Evolutionary conservation across 176 grass and related monocot genomes (phyloP).

Genomic region (Lolium multiflorum): DNA sequence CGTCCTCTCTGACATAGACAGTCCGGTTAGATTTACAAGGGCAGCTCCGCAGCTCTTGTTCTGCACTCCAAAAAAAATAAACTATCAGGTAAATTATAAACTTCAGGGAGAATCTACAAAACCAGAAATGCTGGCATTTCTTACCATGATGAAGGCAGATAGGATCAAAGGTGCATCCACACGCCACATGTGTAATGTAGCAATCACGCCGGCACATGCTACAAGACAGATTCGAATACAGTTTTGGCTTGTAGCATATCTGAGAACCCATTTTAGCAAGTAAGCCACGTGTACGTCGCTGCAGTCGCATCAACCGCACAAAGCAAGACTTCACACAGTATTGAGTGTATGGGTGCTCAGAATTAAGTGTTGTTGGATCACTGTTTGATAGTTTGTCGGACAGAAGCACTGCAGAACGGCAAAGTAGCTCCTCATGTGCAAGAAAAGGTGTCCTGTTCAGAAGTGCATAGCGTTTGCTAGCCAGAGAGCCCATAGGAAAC

Average conservation of each 20-base stretch:
- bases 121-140: slow-evolving; percentile 30
- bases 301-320: slow-evolving; percentile 74
- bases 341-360: slow-evolving; percentile 61
- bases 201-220: slow-evolving; percentile 87
- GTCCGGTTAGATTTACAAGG: slow-evolving; percentile 57
- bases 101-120: not conserved
- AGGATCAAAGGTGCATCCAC: slow-evolving; percentile 75
- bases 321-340: slow-evolving; percentile 74
- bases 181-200: slow-evolving; percentile 75
- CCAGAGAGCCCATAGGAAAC: slow-evolving; percentile 71
- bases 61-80: slow-evolving; percentile 50
- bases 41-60: slow-evolving; percentile 81
- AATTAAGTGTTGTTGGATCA: slow-evolving; percentile 38
- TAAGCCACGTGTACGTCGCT: slow-evolving; percentile 51
- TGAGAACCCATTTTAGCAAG: slow-evolving; percentile 71
- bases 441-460: slow-evolving; percentile 73
- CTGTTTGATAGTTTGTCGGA: slow-evolving; percentile 48
- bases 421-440: slow-evolving; percentile 91
- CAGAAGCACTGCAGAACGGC: slow-evolving; percentile 70
- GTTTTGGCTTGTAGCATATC: slow-evolving; percentile 55
- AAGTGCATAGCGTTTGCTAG: slow-evolving; percentile 69
- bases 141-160: slow-evolving; percentile 95
- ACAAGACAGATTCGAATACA: slow-evolving; percentile 55
- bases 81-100: slow-evolving; percentile 18
- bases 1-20: slow-evolving; percentile 75